Conservation (phyloP, 1,284 basidiomycete species). For the Trametes versicolor region DNA sequence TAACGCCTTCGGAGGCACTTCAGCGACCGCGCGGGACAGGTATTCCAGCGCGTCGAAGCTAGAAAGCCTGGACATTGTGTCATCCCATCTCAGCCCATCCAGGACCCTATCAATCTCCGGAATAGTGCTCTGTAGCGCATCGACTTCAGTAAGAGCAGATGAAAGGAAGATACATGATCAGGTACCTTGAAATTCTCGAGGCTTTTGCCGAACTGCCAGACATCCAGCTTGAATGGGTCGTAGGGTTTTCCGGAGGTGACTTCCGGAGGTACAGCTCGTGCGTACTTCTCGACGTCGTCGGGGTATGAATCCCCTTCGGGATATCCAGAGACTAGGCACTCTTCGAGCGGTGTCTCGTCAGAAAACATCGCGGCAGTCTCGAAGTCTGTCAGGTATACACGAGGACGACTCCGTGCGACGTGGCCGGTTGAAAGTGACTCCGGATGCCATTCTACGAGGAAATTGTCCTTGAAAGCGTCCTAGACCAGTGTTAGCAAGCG, state of each 20-base stretch:
- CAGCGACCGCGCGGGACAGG: conserved; percentile 4
- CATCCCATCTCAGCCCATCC: background rate
- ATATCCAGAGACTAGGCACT: conserved; percentile 4
- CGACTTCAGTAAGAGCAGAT: background rate
- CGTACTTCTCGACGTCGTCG: background rate
- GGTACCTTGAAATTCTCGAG: conserved; percentile 18
- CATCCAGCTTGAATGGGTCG: conserved; percentile 23
- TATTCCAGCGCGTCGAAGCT: conserved; percentile 10
- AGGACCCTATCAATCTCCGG: conserved; percentile 8
- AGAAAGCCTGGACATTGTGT: background rate
- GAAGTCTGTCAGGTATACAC: conserved; percentile 44
- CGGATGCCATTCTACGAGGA: conserved; percentile 42
- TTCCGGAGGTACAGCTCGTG: background rate
- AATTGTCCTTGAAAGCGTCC: conserved; percentile 44
- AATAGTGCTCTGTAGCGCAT: conserved; percentile 1
- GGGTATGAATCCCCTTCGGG: conserved; percentile 1
- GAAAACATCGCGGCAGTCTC: conserved; percentile 41
- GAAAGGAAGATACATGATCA: too few relatives aligned
- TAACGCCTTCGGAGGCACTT: conserved; percentile 4
- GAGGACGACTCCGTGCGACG: conserved; percentile 35
- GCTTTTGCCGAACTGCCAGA: conserved; percentile 21
- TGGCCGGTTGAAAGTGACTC: conserved; percentile 35
- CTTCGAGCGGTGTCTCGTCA: background rate
- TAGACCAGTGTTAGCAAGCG: conserved; percentile 12
- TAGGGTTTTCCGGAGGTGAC: conserved; percentile 1